phyloP scores from a whole-genome alignment of 192 early-diverging fungal species.

The Entomortierella chlamydospora region DNA sequence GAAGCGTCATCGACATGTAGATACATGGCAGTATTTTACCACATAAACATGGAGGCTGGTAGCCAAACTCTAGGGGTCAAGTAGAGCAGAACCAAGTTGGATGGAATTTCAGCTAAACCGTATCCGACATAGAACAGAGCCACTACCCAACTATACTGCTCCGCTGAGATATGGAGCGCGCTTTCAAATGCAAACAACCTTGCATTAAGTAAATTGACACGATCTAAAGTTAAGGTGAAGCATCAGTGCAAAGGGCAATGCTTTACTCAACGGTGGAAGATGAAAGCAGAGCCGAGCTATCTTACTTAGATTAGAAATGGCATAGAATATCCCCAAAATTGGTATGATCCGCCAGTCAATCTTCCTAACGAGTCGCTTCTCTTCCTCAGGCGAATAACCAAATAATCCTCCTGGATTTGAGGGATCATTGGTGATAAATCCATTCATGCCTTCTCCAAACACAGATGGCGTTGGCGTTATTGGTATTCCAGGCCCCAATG shows the following conservation, averaged over 20 bases:
- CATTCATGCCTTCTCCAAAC: constrained; percentile 27
- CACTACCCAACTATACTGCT: constrained; percentile 38
- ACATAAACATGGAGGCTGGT: constrained; percentile 36
- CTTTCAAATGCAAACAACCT: constrained; percentile 35
- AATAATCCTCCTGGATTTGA: constrained; percentile 26
- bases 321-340: constrained; percentile 50
- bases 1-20: too few relatives aligned
- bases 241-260: neutral
- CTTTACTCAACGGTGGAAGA: neutral
- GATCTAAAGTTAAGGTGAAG: neutral
- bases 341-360: constrained; percentile 55
- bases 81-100: constrained; percentile 25
- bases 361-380: constrained; percentile 50
- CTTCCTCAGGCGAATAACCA: constrained; percentile 42
- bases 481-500: constrained; percentile 37
- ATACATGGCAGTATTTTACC: constrained; percentile 5
- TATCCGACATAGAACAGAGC: constrained; percentile 34
- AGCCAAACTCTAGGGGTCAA: constrained; percentile 43
- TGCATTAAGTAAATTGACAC: constrained; percentile 40
- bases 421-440: constrained; percentile 19
- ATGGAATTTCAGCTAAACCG: constrained; percentile 35
- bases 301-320: constrained; percentile 32
- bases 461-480: constrained; percentile 34
- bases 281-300: neutral
- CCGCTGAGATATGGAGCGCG: constrained; percentile 17